phyloP scores from a whole-genome alignment of 23 red algal genomes.

The Gracilariopsis chorda region DNA sequence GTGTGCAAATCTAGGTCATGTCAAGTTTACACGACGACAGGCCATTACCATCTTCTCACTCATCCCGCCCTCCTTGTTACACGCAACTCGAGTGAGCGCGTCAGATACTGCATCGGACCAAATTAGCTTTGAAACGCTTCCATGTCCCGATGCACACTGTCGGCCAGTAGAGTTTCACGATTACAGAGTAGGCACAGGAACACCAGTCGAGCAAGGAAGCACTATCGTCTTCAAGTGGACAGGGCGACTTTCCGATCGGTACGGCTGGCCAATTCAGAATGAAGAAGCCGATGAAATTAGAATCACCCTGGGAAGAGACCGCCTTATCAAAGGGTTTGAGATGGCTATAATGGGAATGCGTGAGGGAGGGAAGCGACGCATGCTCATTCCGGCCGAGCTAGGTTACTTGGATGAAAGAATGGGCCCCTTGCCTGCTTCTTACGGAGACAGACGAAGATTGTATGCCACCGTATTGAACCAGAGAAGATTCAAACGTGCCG shows the following conservation, averaged over 20 bases:
- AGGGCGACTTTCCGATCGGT: slow-evolving; percentile 71
- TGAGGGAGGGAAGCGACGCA: slow-evolving; percentile 66
- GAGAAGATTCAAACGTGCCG: slow-evolving; percentile 49
- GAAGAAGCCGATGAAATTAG: slow-evolving; percentile 40
- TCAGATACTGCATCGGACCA: background rate
- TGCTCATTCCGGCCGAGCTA: slow-evolving; percentile 55
- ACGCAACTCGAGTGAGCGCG: background rate
- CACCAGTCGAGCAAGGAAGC: background rate
- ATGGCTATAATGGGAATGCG: slow-evolving; percentile 57
- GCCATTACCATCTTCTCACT: background rate
- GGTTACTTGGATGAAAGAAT: slow-evolving; percentile 47
- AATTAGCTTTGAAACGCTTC: background rate
- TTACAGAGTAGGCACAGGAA: slow-evolving; percentile 41
- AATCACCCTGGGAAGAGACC: background rate
- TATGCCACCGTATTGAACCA: slow-evolving; percentile 66
- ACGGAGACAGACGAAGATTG: slow-evolving; percentile 63
- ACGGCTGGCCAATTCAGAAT: slow-evolving; percentile 79
- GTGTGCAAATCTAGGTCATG: background rate
- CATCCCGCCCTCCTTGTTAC: background rate
- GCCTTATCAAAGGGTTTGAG: slow-evolving; percentile 43
- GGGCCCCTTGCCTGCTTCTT: slow-evolving; percentile 44
- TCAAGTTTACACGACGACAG: background rate
- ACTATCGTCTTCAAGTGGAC: slow-evolving; percentile 53
- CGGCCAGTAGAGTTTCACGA: slow-evolving; percentile 38
- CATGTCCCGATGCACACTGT: slow-evolving; percentile 13